Conservation (phyloP, 257 asterid species). For the Jacaranda copaia region DNA sequence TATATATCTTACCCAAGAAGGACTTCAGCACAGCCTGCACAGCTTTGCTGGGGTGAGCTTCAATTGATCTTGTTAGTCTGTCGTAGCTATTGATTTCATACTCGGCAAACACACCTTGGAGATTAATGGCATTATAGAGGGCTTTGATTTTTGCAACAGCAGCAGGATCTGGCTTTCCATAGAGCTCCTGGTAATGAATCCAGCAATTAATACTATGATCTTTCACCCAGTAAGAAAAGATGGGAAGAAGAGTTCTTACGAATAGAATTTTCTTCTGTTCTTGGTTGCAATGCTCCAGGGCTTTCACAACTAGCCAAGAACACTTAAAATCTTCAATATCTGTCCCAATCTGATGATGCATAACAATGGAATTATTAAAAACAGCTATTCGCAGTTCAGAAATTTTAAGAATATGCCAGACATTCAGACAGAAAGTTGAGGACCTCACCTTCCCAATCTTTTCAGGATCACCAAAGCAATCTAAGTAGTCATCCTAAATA, state of each 20-base stretch:
- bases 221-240: not conserved
- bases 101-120: conserved; percentile 56
- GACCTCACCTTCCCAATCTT: conserved; percentile 57
- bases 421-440: not conserved
- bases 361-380: conserved; percentile 12
- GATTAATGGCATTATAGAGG: conserved; percentile 58
- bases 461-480: conserved; percentile 59
- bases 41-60: conserved; percentile 67
- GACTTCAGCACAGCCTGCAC: conserved; percentile 62
- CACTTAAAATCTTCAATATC: conserved; percentile 77
- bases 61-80: conserved; percentile 50
- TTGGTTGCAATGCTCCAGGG: conserved; percentile 63
- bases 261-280: conserved; percentile 60
- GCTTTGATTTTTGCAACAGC: conserved; percentile 57
- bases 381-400: not conserved
- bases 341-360: conserved; percentile 58
- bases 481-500: conserved; percentile 62
- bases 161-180: conserved; percentile 58
- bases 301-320: conserved; percentile 74
- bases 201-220: conserved; percentile 2
- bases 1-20: conserved; percentile 70
- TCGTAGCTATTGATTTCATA: conserved; percentile 54
- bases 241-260: conserved; percentile 41
- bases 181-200: conserved; percentile 56
- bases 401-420: not conserved